Evolutionary conservation across 805 yeast genomes (phyloP), one percentile per base, ranked within the genome.

Genomic region (Barnettozyma sucrosica): DNA sequence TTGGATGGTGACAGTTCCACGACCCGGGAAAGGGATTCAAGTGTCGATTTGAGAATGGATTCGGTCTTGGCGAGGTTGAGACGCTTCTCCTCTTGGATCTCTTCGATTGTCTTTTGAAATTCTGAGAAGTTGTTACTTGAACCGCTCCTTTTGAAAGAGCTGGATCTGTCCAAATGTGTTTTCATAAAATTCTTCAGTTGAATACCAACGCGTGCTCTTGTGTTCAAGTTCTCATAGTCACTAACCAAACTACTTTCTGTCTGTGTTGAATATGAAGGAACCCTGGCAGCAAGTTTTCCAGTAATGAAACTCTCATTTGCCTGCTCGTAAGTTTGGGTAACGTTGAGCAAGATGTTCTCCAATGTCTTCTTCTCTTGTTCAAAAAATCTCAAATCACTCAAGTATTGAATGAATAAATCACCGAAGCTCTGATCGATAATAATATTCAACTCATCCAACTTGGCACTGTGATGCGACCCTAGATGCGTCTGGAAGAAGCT

Each of bases 1-100:
- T 76, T 80, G 24, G 69, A 68, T 1, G 92, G 87, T 0, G 81
- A 73, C 34, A 88, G 68, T 61, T 89, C 96, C 57, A 87, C 74
- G 4, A 84, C 71, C 59, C 97, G 72, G 2, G 90, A 83, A 5
- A 89, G 70, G 1, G 90, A 75, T 65, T 89, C 97, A 32, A 88
- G 83, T 7, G 83, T 76, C 16, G 85, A 77, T 54, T 81, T 82
- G 36, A 89, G 68, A 48, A 87, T 76, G 3, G 72, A 67, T 53
- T 87, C 90, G 2, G 86, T 80, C 23, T 71, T 67, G 14, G 66
- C 56, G 7, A 83, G 60, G 26, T 65, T 61, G 36, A 74, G 59
- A 26, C 61, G 59, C 3, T 49, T 39, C 10, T 20, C 43, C 16
- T 43, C 28, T 26, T 38, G 45, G 7, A 16, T 3, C 13, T 40